Base-by-base conservation (phyloP, 2,329 filamentous ascomycete genomes). In the Penicillium sp. region DNA sequence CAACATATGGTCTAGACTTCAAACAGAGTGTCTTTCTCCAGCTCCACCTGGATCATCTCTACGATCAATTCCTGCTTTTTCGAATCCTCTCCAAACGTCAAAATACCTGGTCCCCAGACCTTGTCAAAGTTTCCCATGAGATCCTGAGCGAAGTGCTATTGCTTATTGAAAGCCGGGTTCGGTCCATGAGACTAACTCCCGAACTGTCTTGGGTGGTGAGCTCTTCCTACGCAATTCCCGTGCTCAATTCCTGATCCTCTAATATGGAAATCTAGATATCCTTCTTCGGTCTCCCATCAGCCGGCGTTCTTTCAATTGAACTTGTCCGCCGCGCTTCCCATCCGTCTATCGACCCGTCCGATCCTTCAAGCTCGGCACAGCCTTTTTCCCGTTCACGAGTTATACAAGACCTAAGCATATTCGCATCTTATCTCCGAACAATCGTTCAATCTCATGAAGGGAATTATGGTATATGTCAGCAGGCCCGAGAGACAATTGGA, bases 221-320 rank as follows among this genome's bases (percentile, higher is more conserved):
- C 31, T 21, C 11, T 21, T 41, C 11, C 14, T 14, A 3, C 22
- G 6, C n/a, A 22, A 22, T 14, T 41, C 35, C 6, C 16, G 3
- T 16, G 16, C n/a, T 19, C n/a, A 8, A 37, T 27, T 14, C 3
- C 31, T 24, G 14, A n/a, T 50, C 3, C 39, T 19, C 48, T 24
- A 22, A 24, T 50, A 3, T 50, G 2, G 8, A 11, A 39, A n/a
- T 24, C 31, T 27, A 55, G 53, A 51, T 55, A 6, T 51, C 37
- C 8, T 58, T 56, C 29, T 67, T 62, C 29, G 66, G 64, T 29
- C 56, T 69, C 13, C 66, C 67, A 6, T 58, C 59, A 26, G 64
- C 64, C 19, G 66, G 64, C 3, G 61, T 65, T n/a, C 57, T 68
- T 7, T 66, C 67, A 19, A 61, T 67, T 21, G 67, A 68, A 54